Evolutionary conservation across 108 stramenopile species (phyloP).

Genomic region (Conticribra weissflogii): DNA sequence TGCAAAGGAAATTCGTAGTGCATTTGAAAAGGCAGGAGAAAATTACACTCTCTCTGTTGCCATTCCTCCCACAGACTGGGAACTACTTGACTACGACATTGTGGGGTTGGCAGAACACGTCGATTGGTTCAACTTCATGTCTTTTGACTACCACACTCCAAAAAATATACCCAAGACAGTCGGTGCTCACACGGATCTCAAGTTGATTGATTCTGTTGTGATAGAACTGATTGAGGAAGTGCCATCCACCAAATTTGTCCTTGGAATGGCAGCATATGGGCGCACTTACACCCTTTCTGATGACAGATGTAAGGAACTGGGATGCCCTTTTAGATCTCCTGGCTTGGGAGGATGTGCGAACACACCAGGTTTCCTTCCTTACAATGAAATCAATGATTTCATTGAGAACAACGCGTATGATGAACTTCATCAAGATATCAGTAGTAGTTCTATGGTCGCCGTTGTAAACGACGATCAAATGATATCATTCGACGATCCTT

Average conservation of each 20-base stretch:
- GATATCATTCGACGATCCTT: constrained; percentile 51
- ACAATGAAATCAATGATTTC: constrained; percentile 46
- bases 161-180: constrained; percentile 52
- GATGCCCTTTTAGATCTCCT: constrained; percentile 54
- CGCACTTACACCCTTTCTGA: constrained; percentile 53
- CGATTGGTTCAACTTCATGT: constrained; percentile 60
- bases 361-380: constrained; percentile 51
- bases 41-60: constrained; percentile 41
- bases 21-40: constrained; percentile 37
- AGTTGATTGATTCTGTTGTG: constrained; percentile 50
- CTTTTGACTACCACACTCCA: constrained; percentile 56
- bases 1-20: constrained; percentile 41
- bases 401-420: constrained; percentile 44
- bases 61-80: constrained; percentile 56
- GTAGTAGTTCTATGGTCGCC: constrained; percentile 47
- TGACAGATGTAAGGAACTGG: constrained; percentile 45
- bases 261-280: constrained; percentile 58
- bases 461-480: constrained; percentile 47
- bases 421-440: constrained; percentile 42
- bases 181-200: constrained; percentile 54
- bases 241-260: constrained; percentile 47
- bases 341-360: constrained; percentile 54
- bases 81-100: constrained; percentile 48
- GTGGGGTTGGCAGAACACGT: constrained; percentile 43
- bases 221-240: constrained; percentile 31